Conservation (phyloP, 495 filamentous ascomycete genomes). For the Aspergillus panamensis region DNA sequence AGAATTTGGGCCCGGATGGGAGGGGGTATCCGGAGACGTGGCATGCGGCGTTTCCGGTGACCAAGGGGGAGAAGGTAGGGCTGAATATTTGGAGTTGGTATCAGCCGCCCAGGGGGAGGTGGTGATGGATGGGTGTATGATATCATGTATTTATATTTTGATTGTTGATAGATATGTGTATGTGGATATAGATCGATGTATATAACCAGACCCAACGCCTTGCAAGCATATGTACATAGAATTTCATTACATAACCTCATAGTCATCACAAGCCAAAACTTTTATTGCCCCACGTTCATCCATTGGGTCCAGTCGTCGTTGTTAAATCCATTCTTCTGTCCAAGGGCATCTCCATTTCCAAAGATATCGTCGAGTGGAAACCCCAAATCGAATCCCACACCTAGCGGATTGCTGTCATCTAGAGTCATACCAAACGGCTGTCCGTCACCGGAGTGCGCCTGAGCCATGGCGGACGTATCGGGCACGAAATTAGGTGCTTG, state of each 20-base stretch:
- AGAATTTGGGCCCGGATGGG: constrained; percentile 63
- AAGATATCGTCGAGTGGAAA: constrained; percentile 46
- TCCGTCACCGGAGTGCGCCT: constrained; percentile 18
- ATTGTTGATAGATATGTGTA: no score
- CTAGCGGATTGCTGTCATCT: constrained; percentile 30
- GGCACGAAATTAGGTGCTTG: constrained; percentile 27
- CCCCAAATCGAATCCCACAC: constrained; percentile 35
- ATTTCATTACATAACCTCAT: constrained; percentile 11
- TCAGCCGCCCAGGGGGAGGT: constrained; percentile 33
- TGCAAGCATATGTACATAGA: constrained; percentile 3
- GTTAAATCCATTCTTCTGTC: constrained; percentile 16
- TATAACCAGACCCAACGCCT: constrained; percentile 3
- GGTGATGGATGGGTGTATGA: not conserved
- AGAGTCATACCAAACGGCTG: constrained; percentile 31
- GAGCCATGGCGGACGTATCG: constrained; percentile 22
- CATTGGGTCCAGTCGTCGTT: constrained; percentile 46
- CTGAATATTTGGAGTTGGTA: constrained; percentile 74
- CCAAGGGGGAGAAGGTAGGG: constrained; percentile 66
- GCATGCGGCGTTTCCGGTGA: constrained; percentile 69
- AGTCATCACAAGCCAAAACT: constrained; percentile 1
- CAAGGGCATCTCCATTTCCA: constrained; percentile 31
- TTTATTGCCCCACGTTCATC: constrained; percentile 32
- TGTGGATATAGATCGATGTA: no score
- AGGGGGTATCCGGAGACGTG: constrained; percentile 60
- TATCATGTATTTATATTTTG: constrained; percentile 6